Percentiles rank a stretch among this genome's conserved stretches.
Conservation (phyloP, 2,329 filamentous ascomycete species). For the Colletotrichum tropicicola region DNA sequence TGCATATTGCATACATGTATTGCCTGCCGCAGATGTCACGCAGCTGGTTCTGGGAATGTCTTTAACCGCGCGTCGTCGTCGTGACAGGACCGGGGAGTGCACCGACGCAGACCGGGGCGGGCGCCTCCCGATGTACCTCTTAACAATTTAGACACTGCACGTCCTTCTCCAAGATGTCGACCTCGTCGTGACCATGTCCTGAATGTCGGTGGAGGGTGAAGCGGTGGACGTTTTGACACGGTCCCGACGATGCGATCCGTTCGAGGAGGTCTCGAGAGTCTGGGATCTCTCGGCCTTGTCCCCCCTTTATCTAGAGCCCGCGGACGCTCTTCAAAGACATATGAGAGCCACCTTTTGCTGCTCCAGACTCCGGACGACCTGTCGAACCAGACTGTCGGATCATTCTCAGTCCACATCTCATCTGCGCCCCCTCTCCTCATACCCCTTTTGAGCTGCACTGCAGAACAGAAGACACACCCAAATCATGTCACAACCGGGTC, state of each 20-base stretch:
- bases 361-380: not conserved
- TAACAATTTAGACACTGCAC: constrained; percentile 21
- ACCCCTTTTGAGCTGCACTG: not conserved
- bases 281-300: not conserved
- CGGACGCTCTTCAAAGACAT: not conserved
- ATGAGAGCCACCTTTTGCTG: not conserved
- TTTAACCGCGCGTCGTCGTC: no score
- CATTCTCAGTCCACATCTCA: not conserved
- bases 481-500: constrained; percentile 7
- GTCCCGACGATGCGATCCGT: not conserved
- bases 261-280: not conserved
- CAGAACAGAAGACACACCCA: not conserved
- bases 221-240: not conserved
- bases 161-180: not conserved
- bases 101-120: not conserved
- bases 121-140: constrained; percentile 3
- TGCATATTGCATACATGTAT: not conserved
- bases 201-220: not conserved
- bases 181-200: not conserved
- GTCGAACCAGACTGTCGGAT: constrained; percentile 1
- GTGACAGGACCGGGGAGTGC: no score
- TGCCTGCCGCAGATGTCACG: constrained; percentile 6
- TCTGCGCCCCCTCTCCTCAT: not conserved
- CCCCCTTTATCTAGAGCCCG: not conserved
- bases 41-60: not conserved